A percentile compares a stretch with the other conserved stretches of the same genome.
These are phyloP conservation scores for Rhynchospora pubera DNA, from an alignment of 176 grass and related monocot genomes.

Conservation along the genomic window DNA sequence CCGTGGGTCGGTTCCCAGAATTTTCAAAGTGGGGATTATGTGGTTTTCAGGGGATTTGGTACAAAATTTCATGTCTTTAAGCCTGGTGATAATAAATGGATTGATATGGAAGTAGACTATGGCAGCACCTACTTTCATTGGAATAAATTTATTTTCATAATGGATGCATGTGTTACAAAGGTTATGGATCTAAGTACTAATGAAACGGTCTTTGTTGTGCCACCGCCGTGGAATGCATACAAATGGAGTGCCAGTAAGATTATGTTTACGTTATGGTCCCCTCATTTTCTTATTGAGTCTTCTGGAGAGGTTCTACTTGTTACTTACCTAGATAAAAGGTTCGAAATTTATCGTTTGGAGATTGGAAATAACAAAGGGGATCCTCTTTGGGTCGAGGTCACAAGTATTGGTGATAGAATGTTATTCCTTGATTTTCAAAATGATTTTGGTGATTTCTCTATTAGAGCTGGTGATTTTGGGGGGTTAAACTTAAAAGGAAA, in stretches of 20 bases:
- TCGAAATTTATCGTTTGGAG: background rate
- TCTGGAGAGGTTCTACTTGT: background rate
- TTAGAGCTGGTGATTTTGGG: background rate
- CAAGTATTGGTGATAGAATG: background rate
- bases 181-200: background rate
- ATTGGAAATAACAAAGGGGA: background rate
- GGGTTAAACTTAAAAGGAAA: background rate
- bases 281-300: background rate
- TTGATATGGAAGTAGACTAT: too few species aligned
- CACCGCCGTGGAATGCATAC: background rate
- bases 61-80: background rate
- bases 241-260: background rate
- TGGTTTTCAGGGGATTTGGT: background rate
- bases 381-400: background rate
- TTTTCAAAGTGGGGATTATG: background rate
- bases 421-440: background rate
- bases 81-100: too few species aligned
- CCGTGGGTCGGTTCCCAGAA: background rate
- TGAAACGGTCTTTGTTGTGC: background rate
- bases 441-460: background rate
- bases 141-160: background rate
- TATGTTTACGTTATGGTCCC: background rate
- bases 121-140: too few species aligned
- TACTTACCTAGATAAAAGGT: background rate
- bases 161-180: background rate